These are phyloP conservation scores for Anthoceros angustus DNA, from an alignment of 225 moss, liverwort and hornwort species.

Conservation along the genomic window DNA sequence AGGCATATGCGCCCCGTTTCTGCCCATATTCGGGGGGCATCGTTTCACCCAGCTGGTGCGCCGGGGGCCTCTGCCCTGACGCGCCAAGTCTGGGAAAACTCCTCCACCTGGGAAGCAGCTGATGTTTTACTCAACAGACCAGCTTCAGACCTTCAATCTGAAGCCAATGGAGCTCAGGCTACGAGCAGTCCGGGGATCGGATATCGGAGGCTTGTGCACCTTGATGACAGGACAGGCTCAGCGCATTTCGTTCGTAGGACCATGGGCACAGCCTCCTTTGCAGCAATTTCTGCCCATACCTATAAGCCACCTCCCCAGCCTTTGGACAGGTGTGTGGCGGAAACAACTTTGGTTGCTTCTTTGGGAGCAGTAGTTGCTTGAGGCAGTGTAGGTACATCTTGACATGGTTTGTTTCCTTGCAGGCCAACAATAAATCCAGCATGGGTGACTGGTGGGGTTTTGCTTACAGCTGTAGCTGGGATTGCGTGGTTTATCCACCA, in stretches of 20 bases:
- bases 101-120: too few species aligned
- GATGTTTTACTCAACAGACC: too few species aligned
- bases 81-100: too few species aligned
- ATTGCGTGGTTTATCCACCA: conserved; percentile 9
- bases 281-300: neutral
- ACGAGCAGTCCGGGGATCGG: neutral
- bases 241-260: neutral
- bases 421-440: neutral
- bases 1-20: too few species aligned
- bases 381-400: neutral
- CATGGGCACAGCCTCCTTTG: neutral
- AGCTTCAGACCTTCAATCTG: too few species aligned
- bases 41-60: too few species aligned
- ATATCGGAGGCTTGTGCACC: neutral
- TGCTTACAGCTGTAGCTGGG: conserved; percentile 12
- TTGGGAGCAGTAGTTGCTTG: neutral
- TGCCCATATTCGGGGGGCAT: too few species aligned
- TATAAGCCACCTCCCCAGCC: neutral
- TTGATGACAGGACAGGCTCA: neutral
- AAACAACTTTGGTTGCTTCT: neutral
- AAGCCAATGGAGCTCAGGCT: too few species aligned
- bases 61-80: too few species aligned
- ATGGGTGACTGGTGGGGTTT: conserved; percentile 9
- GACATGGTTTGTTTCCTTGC: neutral
- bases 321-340: neutral